Conservation (phyloP, 345 rosid genomes). For the Raphanus raphanistrum region DNA sequence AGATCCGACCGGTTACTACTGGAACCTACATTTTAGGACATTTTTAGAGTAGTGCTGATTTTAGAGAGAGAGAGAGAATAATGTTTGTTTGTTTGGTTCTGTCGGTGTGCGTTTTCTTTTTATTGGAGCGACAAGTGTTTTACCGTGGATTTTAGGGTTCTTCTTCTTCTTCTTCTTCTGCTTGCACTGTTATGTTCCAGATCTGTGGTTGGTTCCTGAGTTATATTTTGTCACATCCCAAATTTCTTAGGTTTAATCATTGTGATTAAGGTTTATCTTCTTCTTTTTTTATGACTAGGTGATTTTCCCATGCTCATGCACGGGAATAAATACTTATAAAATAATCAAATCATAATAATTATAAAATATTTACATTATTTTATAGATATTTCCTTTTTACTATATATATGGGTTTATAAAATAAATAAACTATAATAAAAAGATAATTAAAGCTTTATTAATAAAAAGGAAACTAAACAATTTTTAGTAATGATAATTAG, state of each 20-base stretch:
- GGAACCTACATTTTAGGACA: constrained; percentile 17
- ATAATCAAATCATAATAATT: too few species aligned
- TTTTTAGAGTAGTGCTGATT: constrained; percentile 9
- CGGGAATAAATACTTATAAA: too few species aligned
- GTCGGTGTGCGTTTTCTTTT: constrained; percentile 1
- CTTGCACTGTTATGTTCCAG: constrained; percentile 53
- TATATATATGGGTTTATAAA: too few species aligned
- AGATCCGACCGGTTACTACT: constrained; percentile 38
- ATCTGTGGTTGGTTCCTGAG: constrained; percentile 47
- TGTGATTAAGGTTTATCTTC: background rate
- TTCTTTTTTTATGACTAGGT: too few species aligned
- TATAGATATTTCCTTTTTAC: too few species aligned
- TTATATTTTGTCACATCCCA: background rate
- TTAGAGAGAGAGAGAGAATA: background rate
- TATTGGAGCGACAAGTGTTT: constrained; percentile 40
- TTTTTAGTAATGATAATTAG: too few species aligned
- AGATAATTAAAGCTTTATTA: too few species aligned
- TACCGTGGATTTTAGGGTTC: constrained; percentile 47
- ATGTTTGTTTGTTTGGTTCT: constrained; percentile 10
- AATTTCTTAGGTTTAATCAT: background rate
- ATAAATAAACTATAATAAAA: too few species aligned
- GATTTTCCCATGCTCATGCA: too few species aligned
- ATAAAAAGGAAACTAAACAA: too few species aligned
- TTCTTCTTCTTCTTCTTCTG: constrained; percentile 23
- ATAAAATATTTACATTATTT: too few species aligned